phyloP scores from a whole-genome alignment of 441 rosid species.

The Syzygium malaccense region DNA sequence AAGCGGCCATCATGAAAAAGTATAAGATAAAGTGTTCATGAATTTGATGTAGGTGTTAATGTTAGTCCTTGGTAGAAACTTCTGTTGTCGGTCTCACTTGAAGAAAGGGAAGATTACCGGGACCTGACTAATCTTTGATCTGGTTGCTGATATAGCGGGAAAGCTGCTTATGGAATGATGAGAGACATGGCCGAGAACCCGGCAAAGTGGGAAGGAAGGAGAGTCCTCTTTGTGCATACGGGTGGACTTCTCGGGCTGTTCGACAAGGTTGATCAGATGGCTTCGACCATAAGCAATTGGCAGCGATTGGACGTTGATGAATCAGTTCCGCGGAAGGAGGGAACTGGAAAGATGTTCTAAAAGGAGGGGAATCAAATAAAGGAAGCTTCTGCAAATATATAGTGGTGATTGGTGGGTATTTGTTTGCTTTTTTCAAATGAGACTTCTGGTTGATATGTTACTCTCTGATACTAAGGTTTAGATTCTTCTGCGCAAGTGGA shows the following conservation, averaged over 20 bases:
- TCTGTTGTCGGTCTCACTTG: not conserved
- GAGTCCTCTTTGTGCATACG: conserved; percentile 73
- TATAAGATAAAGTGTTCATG: not conserved
- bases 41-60: not conserved
- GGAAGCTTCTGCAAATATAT: not conserved
- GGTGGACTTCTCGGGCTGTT: conserved; percentile 83
- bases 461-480: not conserved
- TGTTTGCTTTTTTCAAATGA: not conserved
- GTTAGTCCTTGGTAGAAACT: not conserved
- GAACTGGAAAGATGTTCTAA: conserved; percentile 58
- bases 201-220: conserved; percentile 71
- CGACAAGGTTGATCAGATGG: conserved; percentile 76
- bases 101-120: not conserved
- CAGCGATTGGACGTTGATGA: conserved; percentile 67
- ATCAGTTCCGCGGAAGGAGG: conserved; percentile 56
- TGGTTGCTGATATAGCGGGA: conserved; percentile 44
- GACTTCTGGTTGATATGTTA: not conserved
- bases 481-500: not conserved
- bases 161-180: conserved; percentile 73
- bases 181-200: conserved; percentile 70
- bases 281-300: conserved; percentile 55
- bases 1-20: not conserved
- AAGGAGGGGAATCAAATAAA: not conserved
- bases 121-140: not conserved
- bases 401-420: not conserved